Conservation (phyloP, 306 rosid genomes). For the Rosa multiflora region DNA sequence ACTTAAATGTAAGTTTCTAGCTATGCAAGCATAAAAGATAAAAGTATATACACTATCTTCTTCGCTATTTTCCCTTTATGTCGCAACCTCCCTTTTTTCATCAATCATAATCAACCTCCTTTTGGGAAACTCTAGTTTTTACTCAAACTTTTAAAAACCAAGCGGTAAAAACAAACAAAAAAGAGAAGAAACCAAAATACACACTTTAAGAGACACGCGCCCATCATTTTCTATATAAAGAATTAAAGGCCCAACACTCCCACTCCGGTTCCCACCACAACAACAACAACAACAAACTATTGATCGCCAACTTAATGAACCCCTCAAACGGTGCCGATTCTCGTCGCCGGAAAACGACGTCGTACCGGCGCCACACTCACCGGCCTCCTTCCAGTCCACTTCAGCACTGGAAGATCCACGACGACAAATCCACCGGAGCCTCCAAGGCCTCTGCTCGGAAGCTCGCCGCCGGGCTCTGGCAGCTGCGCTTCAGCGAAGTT, state of each 20-base stretch:
- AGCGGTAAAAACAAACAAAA: not conserved
- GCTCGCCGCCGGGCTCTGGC: slow-evolving; percentile 70
- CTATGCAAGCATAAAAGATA: not conserved
- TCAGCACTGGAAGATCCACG: slow-evolving; percentile 23
- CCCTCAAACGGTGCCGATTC: slow-evolving; percentile 16
- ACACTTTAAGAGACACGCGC: not conserved
- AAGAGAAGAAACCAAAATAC: not conserved
- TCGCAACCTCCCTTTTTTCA: not conserved
- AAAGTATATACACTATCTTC: no score
- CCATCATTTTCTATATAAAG: not conserved
- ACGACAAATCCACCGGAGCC: slow-evolving; percentile 3
- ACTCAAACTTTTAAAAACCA: not conserved
- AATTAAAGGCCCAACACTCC: not conserved
- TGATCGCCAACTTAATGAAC: slow-evolving; percentile 17
- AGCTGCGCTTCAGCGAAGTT: slow-evolving; percentile 29
- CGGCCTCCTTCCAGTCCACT: slow-evolving; percentile 23
- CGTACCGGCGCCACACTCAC: slow-evolving; percentile 5
- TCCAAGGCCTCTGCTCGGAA: slow-evolving; percentile 45
- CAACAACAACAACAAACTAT: not conserved
- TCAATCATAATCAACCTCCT: not conserved
- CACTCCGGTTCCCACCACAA: not conserved
- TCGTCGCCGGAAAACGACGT: slow-evolving; percentile 27
- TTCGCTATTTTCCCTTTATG: no score
- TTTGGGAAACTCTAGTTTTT: not conserved
- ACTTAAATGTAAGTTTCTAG: no score